Evolutionary conservation across 345 rosid genomes (phyloP), one percentile per base, ranked within the genome.

Genomic region (Noccaea caerulescens): DNA sequence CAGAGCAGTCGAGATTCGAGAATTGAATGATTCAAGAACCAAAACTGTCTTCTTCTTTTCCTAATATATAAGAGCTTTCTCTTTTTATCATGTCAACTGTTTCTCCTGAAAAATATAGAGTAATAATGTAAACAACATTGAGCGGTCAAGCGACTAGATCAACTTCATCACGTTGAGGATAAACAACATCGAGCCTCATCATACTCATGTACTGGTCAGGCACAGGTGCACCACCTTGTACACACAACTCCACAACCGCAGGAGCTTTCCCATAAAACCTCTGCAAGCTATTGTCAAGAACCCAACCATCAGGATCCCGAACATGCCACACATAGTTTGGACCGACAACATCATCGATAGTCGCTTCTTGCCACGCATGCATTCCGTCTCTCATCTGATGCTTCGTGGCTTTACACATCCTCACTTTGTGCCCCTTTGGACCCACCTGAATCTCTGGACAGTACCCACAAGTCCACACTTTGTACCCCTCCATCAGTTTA

Each of bases 361-460:
- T 87, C 1, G 98, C 97, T 75, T 93, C 97, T 78, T 90, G 97
- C 97, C 97, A 93, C 0, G 92, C 94, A 49, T 88, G 96, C 81
- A 87, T 77, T 64, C 98, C 94, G 25, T 88, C 79, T 33, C 96
- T 85, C 71, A 87, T 72, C 80, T 87, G 92, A 76, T 90, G 98
- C 77, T 86, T 86, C 0, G 89, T 84, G 6, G 93, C 90, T 84
- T 77, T 87, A 82, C 98, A 90, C 84, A 84, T 83, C 80, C 88
- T 86, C 11, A 90, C 92, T 76, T 88, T 93, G 73, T 87, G 97
- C 58, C 96, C 98, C 82, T 83, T 88, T 3, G 96, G 96, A 61
- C 98, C 93, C 7, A 93, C 97, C 79, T 93, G 97, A 75, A 90
- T 86, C 87, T 88, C 88, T 16, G 90, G 85, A 69, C 96, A 88